Evolutionary conservation across 2,329 filamentous ascomycete species (phyloP).

Genomic region (Sporothrix variecibatus): DNA sequence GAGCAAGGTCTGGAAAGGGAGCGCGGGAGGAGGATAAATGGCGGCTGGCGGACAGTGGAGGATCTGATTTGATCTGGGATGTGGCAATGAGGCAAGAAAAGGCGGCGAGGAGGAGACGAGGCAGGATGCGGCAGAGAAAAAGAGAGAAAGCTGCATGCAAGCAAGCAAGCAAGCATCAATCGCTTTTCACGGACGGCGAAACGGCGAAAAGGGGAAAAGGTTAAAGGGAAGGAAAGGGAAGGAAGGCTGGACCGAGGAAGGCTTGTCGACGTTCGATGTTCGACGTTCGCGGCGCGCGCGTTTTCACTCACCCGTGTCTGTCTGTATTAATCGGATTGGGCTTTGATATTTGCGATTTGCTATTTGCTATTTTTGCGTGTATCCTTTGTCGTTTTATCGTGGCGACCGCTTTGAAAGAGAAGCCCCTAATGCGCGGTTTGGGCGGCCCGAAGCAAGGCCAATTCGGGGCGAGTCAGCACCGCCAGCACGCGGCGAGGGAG

Average conservation of each 20-base stretch:
- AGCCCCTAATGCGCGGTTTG: slow-evolving; percentile 28
- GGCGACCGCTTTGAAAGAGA: not conserved
- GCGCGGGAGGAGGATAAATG: slow-evolving; percentile 8
- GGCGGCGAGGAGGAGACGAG: not conserved
- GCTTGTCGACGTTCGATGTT: not conserved
- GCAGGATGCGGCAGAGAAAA: slow-evolving; percentile 1
- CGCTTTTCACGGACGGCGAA: not conserved
- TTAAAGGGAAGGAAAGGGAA: not conserved
- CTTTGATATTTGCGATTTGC: not conserved
- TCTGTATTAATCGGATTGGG: not conserved
- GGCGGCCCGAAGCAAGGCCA: slow-evolving; percentile 27
- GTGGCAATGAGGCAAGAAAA: not conserved
- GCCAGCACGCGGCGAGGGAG: slow-evolving; percentile 6
- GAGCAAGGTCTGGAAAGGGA: not conserved
- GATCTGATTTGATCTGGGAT: not conserved
- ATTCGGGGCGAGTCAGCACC: slow-evolving; percentile 10
- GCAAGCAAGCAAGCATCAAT: not conserved
- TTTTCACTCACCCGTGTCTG: slow-evolving; percentile 22
- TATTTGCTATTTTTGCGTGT: not conserved
- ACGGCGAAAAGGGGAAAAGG: not conserved
- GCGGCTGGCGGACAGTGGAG: not conserved
- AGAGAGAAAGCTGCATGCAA: not conserved
- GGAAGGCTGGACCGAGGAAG: not conserved
- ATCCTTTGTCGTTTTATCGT: slow-evolving; percentile 8
- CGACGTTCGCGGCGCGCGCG: slow-evolving; percentile 7